Evolutionary conservation across 495 filamentous ascomycete genomes (phyloP).

Genomic region (Saxispiralis lemnorum): DNA sequence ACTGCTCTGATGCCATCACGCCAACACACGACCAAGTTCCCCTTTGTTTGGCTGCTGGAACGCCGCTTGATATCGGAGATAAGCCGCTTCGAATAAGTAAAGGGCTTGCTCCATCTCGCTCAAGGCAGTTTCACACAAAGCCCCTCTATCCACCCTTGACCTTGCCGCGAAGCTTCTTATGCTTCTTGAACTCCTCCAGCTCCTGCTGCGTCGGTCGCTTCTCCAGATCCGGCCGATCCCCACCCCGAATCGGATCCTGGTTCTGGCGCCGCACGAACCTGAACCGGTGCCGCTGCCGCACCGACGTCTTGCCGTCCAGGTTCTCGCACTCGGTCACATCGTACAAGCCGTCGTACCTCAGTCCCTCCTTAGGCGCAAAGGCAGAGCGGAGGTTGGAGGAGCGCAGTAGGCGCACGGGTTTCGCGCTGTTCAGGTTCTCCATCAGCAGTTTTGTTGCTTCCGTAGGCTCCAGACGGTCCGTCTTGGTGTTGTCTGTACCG

Average conservation of each 20-base stretch:
- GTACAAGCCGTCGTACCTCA: constrained; percentile 43
- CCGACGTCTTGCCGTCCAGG: constrained; percentile 21
- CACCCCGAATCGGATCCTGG: constrained; percentile 29
- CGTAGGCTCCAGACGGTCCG: constrained; percentile 12
- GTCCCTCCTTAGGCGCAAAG: constrained; percentile 31
- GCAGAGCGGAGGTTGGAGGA: constrained; percentile 21
- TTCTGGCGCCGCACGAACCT: constrained; percentile 20
- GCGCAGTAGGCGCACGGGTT: constrained; percentile 33
- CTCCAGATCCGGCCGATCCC: constrained; percentile 8
- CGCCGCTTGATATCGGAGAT: no score
- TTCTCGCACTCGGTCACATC: constrained; percentile 22
- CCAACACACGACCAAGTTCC: no score
- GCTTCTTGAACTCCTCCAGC: constrained; percentile 16
- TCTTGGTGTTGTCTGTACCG: constrained; percentile 28
- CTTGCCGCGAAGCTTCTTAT: constrained; percentile 6
- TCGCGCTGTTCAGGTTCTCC: constrained; percentile 13
- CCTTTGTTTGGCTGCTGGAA: no score
- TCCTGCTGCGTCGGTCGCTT: constrained; percentile 20
- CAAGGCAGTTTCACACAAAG: no score
- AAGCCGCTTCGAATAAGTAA: no score
- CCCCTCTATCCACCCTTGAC: neutral
- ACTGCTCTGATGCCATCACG: no score
- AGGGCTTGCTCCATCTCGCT: no score
- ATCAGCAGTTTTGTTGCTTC: constrained; percentile 27
- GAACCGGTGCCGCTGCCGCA: constrained; percentile 25